Evolutionary conservation across 2,329 filamentous ascomycete species (phyloP), one percentile per base, ranked within the genome.

Genomic region (Aspergillus transmontanensis): DNA sequence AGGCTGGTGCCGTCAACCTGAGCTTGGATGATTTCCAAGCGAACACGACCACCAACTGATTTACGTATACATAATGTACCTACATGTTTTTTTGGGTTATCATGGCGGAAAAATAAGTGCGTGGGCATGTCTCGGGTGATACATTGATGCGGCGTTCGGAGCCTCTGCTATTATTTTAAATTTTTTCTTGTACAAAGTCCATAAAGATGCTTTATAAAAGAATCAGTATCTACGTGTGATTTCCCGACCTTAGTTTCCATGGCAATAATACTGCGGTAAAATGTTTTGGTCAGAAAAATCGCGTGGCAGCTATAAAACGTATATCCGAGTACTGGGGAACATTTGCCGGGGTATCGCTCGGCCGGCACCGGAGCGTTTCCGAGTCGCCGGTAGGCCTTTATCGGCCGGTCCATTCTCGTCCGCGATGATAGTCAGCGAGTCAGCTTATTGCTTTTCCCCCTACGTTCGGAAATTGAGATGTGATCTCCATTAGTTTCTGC

Each of bases 1-100:
- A 97, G 87, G 93, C 95, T 6, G 94, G 95, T 57, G 94, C 95
- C 10, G 94, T 98, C 14, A 92, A 88, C 61, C 89, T 98, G 58
- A 93, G 91, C 0, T 79, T 95, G 14, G 90, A 96, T 67, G 92
- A 91, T 6, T 92, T 98, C 75, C 86, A 90, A 69, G 93, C 93
- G 32, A 66, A 63, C 57, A 46, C 64, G 23, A 32, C 61, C 14
- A 55, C n/a, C 28, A 63, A 66, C 19, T 62, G 57, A 60, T 58
- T 34, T 32, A 58, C 63, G 45, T 62, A 61, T 34, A 54, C 61
- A 60, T 67, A 64, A 51, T 43, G 39, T 55, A 21, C 34, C 6
- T 39, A 32, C 12, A 11, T 55, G 11, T 55, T 55, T 55, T 55
- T 55, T 54, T 34, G 28, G 19, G 16, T 54, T 32, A 7, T 32